Conservation (phyloP, 169 alveolate species). For the Plasmodium vivax region DNA sequence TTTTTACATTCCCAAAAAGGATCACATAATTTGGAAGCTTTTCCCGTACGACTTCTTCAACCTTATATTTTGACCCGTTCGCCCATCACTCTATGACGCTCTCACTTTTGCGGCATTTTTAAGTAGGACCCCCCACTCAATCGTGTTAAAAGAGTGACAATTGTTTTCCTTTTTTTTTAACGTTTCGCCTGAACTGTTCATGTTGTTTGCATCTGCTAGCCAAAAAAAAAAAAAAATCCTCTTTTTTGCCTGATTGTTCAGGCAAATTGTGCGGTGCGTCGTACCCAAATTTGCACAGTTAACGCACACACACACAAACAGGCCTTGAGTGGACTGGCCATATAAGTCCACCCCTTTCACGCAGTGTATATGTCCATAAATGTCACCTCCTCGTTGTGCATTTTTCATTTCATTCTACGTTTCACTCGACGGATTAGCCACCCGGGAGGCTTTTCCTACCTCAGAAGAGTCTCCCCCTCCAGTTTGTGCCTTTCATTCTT, state of each 20-base stretch:
- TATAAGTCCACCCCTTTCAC: background rate
- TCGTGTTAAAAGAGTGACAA: background rate
- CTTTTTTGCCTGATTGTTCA: background rate
- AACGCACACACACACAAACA: background rate
- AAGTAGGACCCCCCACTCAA: background rate
- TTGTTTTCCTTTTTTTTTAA: background rate
- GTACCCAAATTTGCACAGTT: background rate
- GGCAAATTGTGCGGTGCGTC: background rate
- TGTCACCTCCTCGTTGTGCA: background rate
- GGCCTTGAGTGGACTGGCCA: background rate
- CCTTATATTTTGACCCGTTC: conserved; percentile 53
- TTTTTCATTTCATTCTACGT: background rate
- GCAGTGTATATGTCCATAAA: background rate
- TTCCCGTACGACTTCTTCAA: conserved; percentile 73
- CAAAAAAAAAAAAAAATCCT: background rate
- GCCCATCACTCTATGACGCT: background rate
- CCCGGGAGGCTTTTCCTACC: background rate
- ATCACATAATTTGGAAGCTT: conserved; percentile 72
- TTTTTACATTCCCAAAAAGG: conserved; percentile 74
- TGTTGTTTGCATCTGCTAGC: background rate
- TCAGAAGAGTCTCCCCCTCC: background rate
- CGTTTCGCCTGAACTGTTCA: background rate
- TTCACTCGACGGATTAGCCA: background rate
- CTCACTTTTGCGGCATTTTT: background rate
- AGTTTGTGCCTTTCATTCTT: background rate